Evolutionary conservation across 192 early-diverging fungal species (phyloP).

Genomic region (Borealophlyctis nickersoniae): DNA sequence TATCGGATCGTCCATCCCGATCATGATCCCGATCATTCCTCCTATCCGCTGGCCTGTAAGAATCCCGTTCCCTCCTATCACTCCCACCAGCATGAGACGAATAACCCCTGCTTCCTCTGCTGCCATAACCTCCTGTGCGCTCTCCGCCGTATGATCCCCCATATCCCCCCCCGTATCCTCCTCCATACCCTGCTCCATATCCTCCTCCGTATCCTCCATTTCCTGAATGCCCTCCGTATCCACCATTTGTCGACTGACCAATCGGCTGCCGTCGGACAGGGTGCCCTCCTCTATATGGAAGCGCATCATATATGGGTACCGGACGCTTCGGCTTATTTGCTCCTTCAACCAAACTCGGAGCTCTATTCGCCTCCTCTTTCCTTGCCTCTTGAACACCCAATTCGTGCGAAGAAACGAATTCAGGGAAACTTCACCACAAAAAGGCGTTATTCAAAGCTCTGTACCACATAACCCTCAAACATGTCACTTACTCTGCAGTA

Average conservation of each 20-base stretch:
- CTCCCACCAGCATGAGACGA: too few relatives aligned
- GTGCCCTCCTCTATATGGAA: background rate
- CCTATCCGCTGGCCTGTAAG: background rate
- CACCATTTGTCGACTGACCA: background rate
- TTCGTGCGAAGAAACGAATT: conserved; percentile 39
- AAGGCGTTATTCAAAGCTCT: background rate
- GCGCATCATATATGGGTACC: background rate
- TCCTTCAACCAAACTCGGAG: too few relatives aligned
- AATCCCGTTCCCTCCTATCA: background rate
- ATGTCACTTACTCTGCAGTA: conserved; percentile 27
- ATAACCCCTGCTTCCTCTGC: too few relatives aligned
- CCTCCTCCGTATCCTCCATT: background rate
- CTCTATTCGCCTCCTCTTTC: conserved; percentile 9
- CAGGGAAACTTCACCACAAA: conserved; percentile 22
- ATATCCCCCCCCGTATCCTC: background rate
- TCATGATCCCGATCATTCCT: background rate
- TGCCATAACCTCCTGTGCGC: too few relatives aligned
- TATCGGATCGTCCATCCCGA: background rate
- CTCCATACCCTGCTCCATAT: background rate
- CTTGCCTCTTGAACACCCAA: conserved; percentile 17
- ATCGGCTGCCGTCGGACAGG: background rate
- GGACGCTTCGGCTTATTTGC: background rate
- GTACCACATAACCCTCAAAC: background rate
- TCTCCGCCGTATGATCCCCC: background rate
- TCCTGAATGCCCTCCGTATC: background rate